Evolutionary conservation across 2,329 filamentous ascomycete genomes (phyloP).

Genomic region (Aureobasidium mangrovei): DNA sequence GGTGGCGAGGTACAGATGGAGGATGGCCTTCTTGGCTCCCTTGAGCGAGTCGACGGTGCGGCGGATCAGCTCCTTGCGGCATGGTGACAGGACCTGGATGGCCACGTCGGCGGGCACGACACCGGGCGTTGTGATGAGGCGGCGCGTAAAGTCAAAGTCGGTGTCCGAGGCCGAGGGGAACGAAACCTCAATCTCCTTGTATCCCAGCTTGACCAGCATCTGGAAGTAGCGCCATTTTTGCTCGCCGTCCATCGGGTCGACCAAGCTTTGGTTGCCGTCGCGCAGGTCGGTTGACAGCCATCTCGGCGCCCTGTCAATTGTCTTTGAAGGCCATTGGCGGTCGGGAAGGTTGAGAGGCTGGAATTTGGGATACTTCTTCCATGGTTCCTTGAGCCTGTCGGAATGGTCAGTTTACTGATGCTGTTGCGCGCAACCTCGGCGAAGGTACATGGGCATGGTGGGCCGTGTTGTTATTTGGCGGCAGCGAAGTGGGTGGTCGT

Average conservation of each 20-base stretch:
- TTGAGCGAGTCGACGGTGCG: slow-evolving; percentile 81
- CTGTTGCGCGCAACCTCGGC: too few relatives aligned
- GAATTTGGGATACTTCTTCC: slow-evolving; percentile 67
- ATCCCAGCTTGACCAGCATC: slow-evolving; percentile 84
- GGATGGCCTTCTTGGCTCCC: slow-evolving; percentile 85
- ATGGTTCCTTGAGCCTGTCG: slow-evolving; percentile 59
- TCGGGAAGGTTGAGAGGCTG: slow-evolving; percentile 57
- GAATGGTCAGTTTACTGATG: background rate
- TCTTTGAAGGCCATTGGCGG: slow-evolving; percentile 76
- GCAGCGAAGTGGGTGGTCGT: background rate
- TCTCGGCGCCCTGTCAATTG: slow-evolving; percentile 72
- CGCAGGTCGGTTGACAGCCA: slow-evolving; percentile 85
- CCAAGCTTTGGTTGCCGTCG: slow-evolving; percentile 89
- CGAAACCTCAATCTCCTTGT: slow-evolving; percentile 96
- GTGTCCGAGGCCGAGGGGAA: slow-evolving; percentile 92
- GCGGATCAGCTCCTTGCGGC: slow-evolving; percentile 81
- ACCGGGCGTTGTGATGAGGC: slow-evolving; percentile 75
- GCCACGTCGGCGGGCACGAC: slow-evolving; percentile 80
- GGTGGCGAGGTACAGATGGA: slow-evolving; percentile 94
- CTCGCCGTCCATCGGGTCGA: slow-evolving; percentile 91
- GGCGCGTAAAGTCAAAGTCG: slow-evolving; percentile 90
- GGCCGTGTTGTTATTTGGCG: background rate
- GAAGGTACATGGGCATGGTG: slow-evolving; percentile 16
- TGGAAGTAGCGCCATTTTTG: slow-evolving; percentile 95
- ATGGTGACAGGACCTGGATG: slow-evolving; percentile 87